Evolutionary conservation across 768 basidiomycete species (phyloP), one percentile per base, ranked within the genome.

Genomic region (Melanogaster broomeanus): DNA sequence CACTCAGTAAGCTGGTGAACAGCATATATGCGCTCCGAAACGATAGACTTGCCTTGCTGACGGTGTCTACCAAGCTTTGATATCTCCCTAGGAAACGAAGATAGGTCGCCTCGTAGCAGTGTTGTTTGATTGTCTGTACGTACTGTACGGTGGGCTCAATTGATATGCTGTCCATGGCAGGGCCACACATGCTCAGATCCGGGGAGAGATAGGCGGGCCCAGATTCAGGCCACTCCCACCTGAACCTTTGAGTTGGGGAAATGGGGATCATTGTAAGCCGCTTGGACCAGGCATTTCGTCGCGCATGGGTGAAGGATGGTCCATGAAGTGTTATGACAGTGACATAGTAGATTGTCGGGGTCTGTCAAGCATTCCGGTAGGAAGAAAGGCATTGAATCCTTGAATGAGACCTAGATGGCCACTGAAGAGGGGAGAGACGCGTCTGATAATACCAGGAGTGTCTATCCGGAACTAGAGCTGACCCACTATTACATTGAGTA

Each of bases 381-480:
- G n/a, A n/a, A n/a, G n/a, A n/a, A n/a, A n/a, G n/a, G n/a, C n/a
- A n/a, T n/a, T n/a, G n/a, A n/a, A n/a, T n/a, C n/a, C n/a, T n/a
- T n/a, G n/a, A n/a, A n/a, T n/a, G n/a, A n/a, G n/a, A n/a, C n/a
- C n/a, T n/a, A n/a, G n/a, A n/a, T n/a, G n/a, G n/a, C n/a, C n/a
- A n/a, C n/a, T n/a, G n/a, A n/a, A n/a, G n/a, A n/a, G n/a, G n/a
- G n/a, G n/a, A n/a, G n/a, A n/a, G n/a, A n/a, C n/a, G n/a, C n/a
- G 91, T 63, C 87, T 86, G 63, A 99, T 99, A 42, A 99, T 96
- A 33, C 93, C 94, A 0, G 96, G 96, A 0, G 96, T 99, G 70
- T 98, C 95, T 68, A 99, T 98, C 31, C 95, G 96, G 65, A 19
- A 28, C 30, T 13, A 30, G 31, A 38, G 11, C 10, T 54, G 25